Evolutionary conservation across 352 stramenopile genomes (phyloP), one percentile per base, ranked within the genome.

Genomic region (Plasmopara halstedii): DNA sequence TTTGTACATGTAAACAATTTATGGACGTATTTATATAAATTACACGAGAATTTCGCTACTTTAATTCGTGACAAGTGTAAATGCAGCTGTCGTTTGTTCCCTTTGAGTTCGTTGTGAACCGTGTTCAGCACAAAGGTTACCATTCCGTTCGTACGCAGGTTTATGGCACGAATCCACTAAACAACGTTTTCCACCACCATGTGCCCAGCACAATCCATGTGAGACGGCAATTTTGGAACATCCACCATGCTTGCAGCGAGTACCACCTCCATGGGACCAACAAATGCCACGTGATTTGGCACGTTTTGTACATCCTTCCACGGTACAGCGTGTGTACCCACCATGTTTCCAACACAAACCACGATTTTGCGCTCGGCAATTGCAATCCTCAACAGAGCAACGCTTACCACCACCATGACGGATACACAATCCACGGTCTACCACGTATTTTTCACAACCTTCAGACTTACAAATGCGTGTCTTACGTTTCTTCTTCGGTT

Each of bases 231-330:
- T 80, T 58, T 80, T 82, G 15, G 48, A 44, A 53, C 73, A 85
- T 44, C 50, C 47, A 14, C 53, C 50, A 18, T 68, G 36, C 32
- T 78, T 78, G 49, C 73, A 85, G 33, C 64, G 64, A 21, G 71
- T 85, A 33, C 82, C 82, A 3, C 82, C 82, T 25, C 82, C 82
- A 48, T 94, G 82, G 4, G 75, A 86, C 82, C 80, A 91, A 59
- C 82, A 94, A 44, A 85, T 79, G n/a, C 82, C 82, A n/a, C 76
- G 60, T 14, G 78, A 86, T 58, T 91, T 89, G 55, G 77, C 73
- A 21, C 78, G 74, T 44, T 83, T 83, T 18, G 46, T 54, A 44
- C 70, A 80, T 21, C 71, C 68, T 15, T 75, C 62, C 15, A 79
- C 53, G 59, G 50, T 77, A 56, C 67, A 77, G 41, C 53, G 63